Conservation (phyloP, 305 asterid genomes). For the Plantago coronopus region DNA sequence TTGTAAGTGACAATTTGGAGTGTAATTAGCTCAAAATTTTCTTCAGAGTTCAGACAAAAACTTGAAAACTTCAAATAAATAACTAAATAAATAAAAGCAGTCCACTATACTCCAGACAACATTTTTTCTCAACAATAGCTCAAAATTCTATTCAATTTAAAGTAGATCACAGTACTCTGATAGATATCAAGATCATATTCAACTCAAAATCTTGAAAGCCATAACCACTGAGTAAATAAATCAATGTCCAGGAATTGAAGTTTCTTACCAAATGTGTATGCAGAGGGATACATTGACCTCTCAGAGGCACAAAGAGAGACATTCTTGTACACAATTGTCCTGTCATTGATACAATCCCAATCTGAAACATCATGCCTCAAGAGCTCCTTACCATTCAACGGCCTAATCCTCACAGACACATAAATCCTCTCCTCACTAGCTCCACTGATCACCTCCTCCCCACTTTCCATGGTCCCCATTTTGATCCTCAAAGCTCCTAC, state of each 20-base stretch:
- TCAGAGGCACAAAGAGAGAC: constrained; percentile 64
- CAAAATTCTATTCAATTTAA: constrained; percentile 8
- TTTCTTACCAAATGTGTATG: constrained; percentile 78
- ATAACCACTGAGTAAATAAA: constrained; percentile 2
- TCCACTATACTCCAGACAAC: constrained; percentile 3
- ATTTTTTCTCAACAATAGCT: constrained; percentile 1
- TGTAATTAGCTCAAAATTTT: too few relatives aligned
- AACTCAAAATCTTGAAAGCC: constrained; percentile 10
- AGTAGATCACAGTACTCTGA: constrained; percentile 12
- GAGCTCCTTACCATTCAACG: constrained; percentile 72
- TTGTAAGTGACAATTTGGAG: too few relatives aligned
- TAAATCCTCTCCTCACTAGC: constrained; percentile 71
- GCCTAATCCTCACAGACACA: constrained; percentile 94
- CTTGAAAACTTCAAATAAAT: too few relatives aligned
- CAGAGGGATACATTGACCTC: constrained; percentile 81
- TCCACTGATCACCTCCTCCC: constrained; percentile 39
- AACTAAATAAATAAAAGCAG: neutral
- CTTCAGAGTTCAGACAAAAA: too few relatives aligned
- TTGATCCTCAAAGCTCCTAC: constrained; percentile 27
- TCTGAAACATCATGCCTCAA: constrained; percentile 74
- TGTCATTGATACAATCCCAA: constrained; percentile 91
- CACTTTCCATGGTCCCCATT: constrained; percentile 47
- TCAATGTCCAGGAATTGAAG: neutral
- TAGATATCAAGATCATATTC: constrained; percentile 18
- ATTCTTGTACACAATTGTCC: constrained; percentile 73